Evolutionary conservation across 176 grass and related monocot species (phyloP), one percentile per base, ranked within the genome.

Genomic region (Bolboschoenus planiculmis): DNA sequence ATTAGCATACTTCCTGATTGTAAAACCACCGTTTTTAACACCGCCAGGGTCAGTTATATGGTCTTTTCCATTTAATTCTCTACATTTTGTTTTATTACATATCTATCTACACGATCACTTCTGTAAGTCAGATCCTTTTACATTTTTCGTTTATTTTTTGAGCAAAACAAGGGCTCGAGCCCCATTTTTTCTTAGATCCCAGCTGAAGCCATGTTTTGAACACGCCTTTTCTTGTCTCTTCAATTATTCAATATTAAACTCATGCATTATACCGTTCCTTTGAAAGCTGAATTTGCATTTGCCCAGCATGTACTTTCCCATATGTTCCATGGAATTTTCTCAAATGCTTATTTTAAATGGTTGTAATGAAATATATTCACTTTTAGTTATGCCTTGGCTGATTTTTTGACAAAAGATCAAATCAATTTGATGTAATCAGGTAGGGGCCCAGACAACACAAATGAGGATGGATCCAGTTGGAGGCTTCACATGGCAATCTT

Each of bases 1-100:
- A 90, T 95, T 87, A 95, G 92, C 54, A 90, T 99, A 85, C 92
- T 99, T 33, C 96, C 96, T 37, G 96, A 99, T 44, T 99, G 96
- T 87, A 93, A 91, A 87, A 99, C 96, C 50, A 93, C 89, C 56
- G 87, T 95, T 35, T 91, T 90, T 88, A 99, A 99, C 86, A 99
- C 92, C 0, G 96, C 96, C 62, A 95, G 76, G 84, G 96, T 99
- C 84, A 98, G 90, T 84, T 14, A 16, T 79, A 50, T 55, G 39
- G 9, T 10, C n/a, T 57, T 83, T 65, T 66, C 50, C 44, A 42
- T 82, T 84, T 87, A 64, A 46, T 74, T 50, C 18, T 18, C 50
- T 4, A 54, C 62, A 34, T 42, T 57, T 83, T 33, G 66, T 50
- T 51, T 56, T 74, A 56, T 24, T 84, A 27, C 4, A 60, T 44